Conservation (phyloP, 176 grass and related monocot genomes). For the Triticum turgidum region DNA sequence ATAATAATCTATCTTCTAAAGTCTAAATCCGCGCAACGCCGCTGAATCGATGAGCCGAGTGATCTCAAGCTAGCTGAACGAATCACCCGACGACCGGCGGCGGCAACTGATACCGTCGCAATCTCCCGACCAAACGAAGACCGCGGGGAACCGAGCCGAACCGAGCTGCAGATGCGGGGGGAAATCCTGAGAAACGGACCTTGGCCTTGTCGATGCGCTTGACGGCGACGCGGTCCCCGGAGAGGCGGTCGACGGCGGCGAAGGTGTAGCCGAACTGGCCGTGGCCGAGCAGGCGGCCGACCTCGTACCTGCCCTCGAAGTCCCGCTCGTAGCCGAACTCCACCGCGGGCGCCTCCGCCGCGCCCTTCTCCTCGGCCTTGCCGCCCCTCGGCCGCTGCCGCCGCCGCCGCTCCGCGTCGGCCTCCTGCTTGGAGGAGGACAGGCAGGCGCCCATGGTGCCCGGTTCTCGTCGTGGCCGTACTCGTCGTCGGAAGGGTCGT, state of each 20-base stretch:
- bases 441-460: conserved; percentile 57
- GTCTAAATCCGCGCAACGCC: not conserved
- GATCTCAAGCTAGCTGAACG: not conserved
- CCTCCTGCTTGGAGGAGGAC: conserved; percentile 19
- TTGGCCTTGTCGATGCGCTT: conserved; percentile 98
- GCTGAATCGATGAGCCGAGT: not conserved
- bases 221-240: conserved; percentile 79
- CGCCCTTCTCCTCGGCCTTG: too few species aligned
- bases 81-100: not conserved
- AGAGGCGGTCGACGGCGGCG: conserved; percentile 65
- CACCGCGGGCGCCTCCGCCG: not conserved
- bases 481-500: not conserved
- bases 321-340: conserved; percentile 88
- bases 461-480: not conserved
- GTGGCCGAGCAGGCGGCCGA: conserved; percentile 88
- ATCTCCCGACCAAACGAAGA: not conserved
- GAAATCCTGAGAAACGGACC: conserved; percentile 26
- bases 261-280: conserved; percentile 99
- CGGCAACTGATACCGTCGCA: not conserved
- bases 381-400: not conserved
- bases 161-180: not conserved
- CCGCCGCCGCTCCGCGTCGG: not conserved
- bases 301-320: conserved; percentile 70
- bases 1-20: not conserved
- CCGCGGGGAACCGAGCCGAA: not conserved